These are phyloP conservation scores for Cercospora janseana DNA, from an alignment of 2,329 filamentous ascomycete genomes.

Conservation along the genomic window DNA sequence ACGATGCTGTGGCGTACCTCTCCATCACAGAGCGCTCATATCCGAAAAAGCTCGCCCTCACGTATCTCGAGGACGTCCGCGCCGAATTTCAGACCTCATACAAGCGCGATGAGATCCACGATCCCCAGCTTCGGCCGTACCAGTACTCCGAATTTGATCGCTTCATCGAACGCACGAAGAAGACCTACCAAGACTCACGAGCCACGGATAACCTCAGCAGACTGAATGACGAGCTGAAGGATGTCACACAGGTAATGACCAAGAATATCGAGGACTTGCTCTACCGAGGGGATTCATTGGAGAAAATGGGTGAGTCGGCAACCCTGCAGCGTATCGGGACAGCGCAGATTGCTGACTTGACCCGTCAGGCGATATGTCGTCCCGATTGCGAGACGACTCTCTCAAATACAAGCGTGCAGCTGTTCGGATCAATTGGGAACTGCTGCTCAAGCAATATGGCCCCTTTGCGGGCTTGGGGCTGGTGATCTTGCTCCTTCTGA, in stretches of 20 bases:
- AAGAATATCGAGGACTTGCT: constrained; percentile 99
- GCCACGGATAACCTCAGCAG: constrained; percentile 91
- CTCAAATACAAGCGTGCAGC: constrained; percentile 92
- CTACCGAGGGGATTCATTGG: constrained; percentile 89
- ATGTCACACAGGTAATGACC: constrained; percentile 99
- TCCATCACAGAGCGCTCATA: constrained; percentile 92
- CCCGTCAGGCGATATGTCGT: constrained; percentile 38
- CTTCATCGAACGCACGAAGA: constrained; percentile 89
- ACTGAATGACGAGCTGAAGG: constrained; percentile 92
- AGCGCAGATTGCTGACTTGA: constrained; percentile 7
- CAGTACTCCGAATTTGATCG: constrained; percentile 98
- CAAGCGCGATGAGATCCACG: constrained; percentile 68
- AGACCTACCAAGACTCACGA: constrained; percentile 88
- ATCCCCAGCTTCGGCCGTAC: constrained; percentile 77
- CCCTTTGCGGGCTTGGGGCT: constrained; percentile 79
- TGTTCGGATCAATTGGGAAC: constrained; percentile 95
- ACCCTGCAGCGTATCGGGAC: not conserved
- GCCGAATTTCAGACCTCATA: constrained; percentile 90
- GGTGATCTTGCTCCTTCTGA: constrained; percentile 81
- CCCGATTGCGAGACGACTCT: constrained; percentile 82
- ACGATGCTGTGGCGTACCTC: constrained; percentile 80
- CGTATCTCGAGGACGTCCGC: constrained; percentile 89
- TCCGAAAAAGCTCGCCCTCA: constrained; percentile 96
- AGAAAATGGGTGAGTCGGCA: constrained; percentile 71
- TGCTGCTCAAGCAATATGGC: constrained; percentile 93